These are phyloP conservation scores for Sporothrix mexicana DNA, from an alignment of 2,329 filamentous ascomycete species.

Conservation along the genomic window DNA sequence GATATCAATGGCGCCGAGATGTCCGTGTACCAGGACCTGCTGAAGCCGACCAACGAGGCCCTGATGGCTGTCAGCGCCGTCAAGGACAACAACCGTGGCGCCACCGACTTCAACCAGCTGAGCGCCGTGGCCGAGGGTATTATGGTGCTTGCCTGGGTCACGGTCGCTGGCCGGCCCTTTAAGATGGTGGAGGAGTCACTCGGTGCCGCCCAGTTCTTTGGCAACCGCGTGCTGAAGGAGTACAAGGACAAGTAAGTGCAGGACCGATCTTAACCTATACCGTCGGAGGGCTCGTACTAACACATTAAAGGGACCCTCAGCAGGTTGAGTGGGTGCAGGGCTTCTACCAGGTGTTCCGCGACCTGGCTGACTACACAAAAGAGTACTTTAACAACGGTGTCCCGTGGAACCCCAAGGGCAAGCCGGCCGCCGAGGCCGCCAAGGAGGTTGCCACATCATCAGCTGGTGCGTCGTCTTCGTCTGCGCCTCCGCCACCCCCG, in stretches of 20 bases:
- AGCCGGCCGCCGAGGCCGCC: conserved; percentile 71
- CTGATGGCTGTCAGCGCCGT: conserved; percentile 80
- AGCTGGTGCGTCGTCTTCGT: conserved; percentile 46
- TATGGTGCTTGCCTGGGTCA: conserved; percentile 88
- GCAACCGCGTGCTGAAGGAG: conserved; percentile 90
- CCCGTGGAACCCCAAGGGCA: conserved; percentile 81
- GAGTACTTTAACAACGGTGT: conserved; percentile 80
- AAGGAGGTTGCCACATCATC: conserved; percentile 61
- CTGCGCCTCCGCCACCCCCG: conserved; percentile 53
- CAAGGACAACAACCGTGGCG: conserved; percentile 79
- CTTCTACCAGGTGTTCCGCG: conserved; percentile 90
- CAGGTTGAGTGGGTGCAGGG: conserved; percentile 89
- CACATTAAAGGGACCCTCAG: conserved; percentile 66
- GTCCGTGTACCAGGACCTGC: conserved; percentile 72
- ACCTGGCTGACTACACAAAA: conserved; percentile 83
- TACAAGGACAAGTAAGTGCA: conserved; percentile 70
- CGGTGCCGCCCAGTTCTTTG: conserved; percentile 87
- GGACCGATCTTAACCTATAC: no score
- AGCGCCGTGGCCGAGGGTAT: conserved; percentile 90
- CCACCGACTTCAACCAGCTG: conserved; percentile 78
- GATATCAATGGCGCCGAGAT: conserved; percentile 67
- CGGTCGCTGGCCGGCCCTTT: conserved; percentile 78
- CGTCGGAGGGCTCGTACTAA: background rate
- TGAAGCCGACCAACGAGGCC: conserved; percentile 85
- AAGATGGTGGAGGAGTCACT: conserved; percentile 86